Evolutionary conservation across 805 yeast genomes (phyloP), one percentile per base, ranked within the genome.

Genomic region (Barnettozyma vustinii): DNA sequence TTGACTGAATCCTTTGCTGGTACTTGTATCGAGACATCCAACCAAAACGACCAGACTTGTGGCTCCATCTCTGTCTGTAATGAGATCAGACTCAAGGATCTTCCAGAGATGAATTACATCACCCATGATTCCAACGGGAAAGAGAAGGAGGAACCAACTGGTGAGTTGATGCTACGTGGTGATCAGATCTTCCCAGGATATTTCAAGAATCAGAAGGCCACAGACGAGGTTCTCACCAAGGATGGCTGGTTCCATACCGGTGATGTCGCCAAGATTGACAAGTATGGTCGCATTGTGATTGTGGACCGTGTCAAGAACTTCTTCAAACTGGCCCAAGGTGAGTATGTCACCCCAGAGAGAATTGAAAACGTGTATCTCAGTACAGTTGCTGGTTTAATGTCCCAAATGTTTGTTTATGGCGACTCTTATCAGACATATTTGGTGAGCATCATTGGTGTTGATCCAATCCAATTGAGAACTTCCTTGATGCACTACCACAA

Each of bases 271-370:
- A 61, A 65, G 15, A 64, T 79, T 37, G 72, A 71, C 30, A 52
- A 53, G 1, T 58, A 61, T 1, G 83, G 84, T 3, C 66, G 76
- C 46, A 60, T 80, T 40, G 68, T 63, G 53, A 79, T 81, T 48
- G 71, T 77, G 56, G 83, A 78, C 58, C 67, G 83, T 48, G 79
- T 76, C 35, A 78, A 78, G 68, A 77, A 77, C 57, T 77, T 77
- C 65, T 77, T 77, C 69, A 78, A 78, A 67, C 65, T 75, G 42
- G 67, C 76, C 2, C 79, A 74, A 58, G 79, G 79, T 40, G 79
- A 74, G 64, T 82, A 81, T 60, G 74, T 82, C 39, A 77, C 84
- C 4, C 87, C 87, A n/a, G 87, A 82, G 59, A 76, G 73, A 61
- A 75, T 82, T 53, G 87, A 82, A 57, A 79, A 78, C 58, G 65